phyloP scores from a whole-genome alignment of 1,284 basidiomycete species.

The Ceratobasidium sp. region DNA sequence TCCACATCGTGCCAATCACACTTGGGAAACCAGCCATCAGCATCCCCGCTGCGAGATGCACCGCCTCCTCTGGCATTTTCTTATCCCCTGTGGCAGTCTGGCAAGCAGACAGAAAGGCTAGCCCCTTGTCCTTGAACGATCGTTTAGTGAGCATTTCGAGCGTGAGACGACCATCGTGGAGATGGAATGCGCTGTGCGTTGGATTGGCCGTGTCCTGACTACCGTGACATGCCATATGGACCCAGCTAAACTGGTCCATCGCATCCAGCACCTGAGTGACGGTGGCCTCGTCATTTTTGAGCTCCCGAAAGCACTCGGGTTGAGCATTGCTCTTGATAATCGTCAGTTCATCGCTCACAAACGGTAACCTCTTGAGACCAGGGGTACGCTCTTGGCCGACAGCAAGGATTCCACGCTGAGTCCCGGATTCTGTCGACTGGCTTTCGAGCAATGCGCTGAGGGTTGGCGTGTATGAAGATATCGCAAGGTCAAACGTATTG shows the following conservation, averaged over 20 bases:
- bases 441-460: not conserved
- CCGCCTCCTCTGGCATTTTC: constrained; percentile 33
- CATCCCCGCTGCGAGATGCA: constrained; percentile 35
- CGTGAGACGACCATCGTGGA: not conserved
- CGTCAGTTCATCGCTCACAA: not conserved
- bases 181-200: not conserved
- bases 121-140: not conserved
- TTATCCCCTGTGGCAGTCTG: constrained; percentile 20
- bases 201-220: not conserved
- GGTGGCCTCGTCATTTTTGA: not conserved
- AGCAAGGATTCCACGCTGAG: not conserved
- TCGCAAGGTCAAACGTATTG: not conserved
- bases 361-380: not conserved
- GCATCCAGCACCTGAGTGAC: not conserved
- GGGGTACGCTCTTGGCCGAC: not conserved
- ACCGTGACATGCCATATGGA: constrained; percentile 2
- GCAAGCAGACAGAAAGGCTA: not conserved
- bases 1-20: constrained; percentile 7
- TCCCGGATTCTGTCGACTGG: not conserved
- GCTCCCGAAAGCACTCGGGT: not conserved
- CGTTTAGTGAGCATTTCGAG: not conserved
- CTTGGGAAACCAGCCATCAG: constrained; percentile 33
- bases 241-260: not conserved
- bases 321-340: not conserved
- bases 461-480: constrained; percentile 3